Evolutionary conservation across 164 flowering plant species (phyloP).

Genomic region (Houttuynia cordata): DNA sequence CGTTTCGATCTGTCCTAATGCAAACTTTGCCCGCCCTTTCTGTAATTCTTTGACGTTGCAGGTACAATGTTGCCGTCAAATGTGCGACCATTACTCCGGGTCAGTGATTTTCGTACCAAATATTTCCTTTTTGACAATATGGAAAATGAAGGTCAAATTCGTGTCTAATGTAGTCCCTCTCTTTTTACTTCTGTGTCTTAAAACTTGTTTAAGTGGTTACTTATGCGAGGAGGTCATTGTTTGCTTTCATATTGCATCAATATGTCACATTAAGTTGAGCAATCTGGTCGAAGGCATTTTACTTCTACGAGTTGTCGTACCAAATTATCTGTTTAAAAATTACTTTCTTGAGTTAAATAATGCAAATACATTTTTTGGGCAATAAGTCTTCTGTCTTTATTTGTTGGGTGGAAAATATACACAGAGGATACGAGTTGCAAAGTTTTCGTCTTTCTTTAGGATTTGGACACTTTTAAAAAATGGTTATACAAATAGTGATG

Average conservation of each 20-base stretch:
- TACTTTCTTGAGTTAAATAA: no score
- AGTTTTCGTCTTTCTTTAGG: no score
- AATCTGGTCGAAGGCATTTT: background rate
- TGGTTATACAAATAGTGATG: no score
- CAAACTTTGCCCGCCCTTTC: background rate
- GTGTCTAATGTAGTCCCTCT: background rate
- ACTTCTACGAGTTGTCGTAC: no score
- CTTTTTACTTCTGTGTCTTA: background rate
- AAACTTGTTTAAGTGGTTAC: no score
- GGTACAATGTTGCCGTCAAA: slow-evolving; percentile 86
- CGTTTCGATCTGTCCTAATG: background rate
- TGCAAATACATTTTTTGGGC: no score
- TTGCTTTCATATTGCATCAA: background rate
- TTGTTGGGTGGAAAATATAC: no score
- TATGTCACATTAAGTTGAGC: background rate
- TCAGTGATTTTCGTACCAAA: slow-evolving; percentile 3
- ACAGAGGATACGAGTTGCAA: no score
- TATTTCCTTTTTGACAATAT: background rate
- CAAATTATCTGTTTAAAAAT: no score
- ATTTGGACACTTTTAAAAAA: no score
- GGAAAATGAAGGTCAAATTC: background rate
- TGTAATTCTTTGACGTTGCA: slow-evolving; percentile 4
- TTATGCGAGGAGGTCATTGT: background rate
- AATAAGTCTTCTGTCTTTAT: no score
- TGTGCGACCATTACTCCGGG: slow-evolving; percentile 91